Evolutionary conservation across 148 eudicot species (phyloP), one percentile per base, ranked within the genome.

Genomic region (Camellia sinensis): DNA sequence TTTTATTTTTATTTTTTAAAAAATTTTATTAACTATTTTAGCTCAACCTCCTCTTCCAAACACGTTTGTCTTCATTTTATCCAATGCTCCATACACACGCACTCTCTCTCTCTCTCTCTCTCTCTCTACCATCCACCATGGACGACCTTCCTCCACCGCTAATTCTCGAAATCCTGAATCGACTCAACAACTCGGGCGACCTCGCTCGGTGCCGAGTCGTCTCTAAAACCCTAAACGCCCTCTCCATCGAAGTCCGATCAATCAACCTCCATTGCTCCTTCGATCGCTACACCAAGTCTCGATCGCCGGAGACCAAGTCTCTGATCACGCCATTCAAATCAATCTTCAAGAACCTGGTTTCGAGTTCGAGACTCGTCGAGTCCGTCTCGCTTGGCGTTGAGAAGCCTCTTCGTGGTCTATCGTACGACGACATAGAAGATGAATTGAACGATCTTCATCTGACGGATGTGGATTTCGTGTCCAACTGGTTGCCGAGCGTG

Each of bases 381-480:
- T 82, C 83, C 57, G 82, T 91, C 2, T 81, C 87, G 17, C 73
- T 91, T 63, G 95, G 90, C 74, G 90, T 88, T 46, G 95, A 86
- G 57, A 86, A 85, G 76, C 80, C 90, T 59, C 85, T 86, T 0
- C 76, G 86, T 22, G 73, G 69, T 0, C 50, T 80, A 19, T 67
- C 80, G 12, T 89, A 69, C 70, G 91, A 87, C 57, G 94, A 91
- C 13, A 63, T 81, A 0, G 91, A 89, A 73, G 92, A 89, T 45
- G 92, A 88, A 21, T 78, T 75, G 3, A 89, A 89, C 56, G 92
- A 91, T 78, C 74, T 91, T 83, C 85, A 82, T 68, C 69, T 89
- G 67, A 87, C 84, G 3, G 91, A 88, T 29, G 84, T 21, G 5
- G 79, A 65, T 6, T 91, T 91, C 22, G 85, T 87, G 2, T 22